Evolutionary conservation across 1,284 basidiomycete species (phyloP).

Genomic region (Apiotrichum sp.): DNA sequence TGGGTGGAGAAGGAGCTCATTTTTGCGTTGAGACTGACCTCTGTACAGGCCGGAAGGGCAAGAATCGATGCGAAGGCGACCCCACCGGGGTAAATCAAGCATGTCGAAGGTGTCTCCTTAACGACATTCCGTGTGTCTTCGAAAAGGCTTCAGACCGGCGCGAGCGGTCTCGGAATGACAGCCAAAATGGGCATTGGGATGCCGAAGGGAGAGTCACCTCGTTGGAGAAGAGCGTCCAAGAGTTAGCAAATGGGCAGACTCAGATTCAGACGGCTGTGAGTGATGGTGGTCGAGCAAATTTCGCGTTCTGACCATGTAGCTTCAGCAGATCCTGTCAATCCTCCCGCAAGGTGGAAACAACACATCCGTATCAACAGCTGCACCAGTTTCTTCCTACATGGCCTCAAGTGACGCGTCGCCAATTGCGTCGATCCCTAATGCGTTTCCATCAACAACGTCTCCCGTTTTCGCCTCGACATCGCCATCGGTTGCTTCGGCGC

Average conservation of each 20-base stretch:
- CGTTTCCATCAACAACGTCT: constrained; percentile 30
- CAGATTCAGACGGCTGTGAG: constrained; percentile 42
- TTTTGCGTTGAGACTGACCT: background rate
- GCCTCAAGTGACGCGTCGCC: constrained; percentile 12
- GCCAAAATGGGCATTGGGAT: constrained; percentile 54
- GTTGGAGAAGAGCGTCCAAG: constrained; percentile 38
- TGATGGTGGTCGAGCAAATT: background rate
- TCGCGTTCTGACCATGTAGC: constrained; percentile 13
- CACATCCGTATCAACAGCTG: constrained; percentile 14
- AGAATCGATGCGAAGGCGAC: constrained; percentile 87
- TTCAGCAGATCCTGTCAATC: constrained; percentile 39
- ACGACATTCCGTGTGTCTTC: constrained; percentile 76
- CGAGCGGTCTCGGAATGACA: constrained; percentile 46
- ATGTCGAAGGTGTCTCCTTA: constrained; percentile 75
- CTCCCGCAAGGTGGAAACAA: constrained; percentile 22
- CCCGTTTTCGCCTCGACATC: constrained; percentile 16
- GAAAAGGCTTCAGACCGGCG: constrained; percentile 61
- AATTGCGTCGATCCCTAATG: constrained; percentile 26
- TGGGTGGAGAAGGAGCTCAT: constrained; percentile 16
- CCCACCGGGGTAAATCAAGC: constrained; percentile 38
- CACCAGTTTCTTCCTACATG: constrained; percentile 16
- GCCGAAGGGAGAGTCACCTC: constrained; percentile 49
- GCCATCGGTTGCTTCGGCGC: background rate
- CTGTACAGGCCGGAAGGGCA: constrained; percentile 64
- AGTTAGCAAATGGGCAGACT: constrained; percentile 37